Evolutionary conservation across 1,284 basidiomycete genomes (phyloP), one percentile per base, ranked within the genome.

Genomic region (Microbotryum scabiosae): DNA sequence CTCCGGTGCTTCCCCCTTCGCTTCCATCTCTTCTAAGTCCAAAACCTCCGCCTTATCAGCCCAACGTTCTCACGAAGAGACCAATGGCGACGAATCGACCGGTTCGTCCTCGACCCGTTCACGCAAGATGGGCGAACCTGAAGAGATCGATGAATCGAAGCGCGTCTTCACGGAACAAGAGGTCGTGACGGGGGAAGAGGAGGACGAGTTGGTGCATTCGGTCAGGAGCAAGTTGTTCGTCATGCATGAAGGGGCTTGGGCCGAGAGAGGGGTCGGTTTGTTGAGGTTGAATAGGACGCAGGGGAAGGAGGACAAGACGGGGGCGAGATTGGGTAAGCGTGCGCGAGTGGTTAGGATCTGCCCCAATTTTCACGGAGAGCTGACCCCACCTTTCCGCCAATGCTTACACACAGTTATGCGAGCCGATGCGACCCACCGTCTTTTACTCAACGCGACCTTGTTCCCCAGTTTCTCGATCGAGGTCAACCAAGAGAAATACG

Each of bases 361-460:
- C 7, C 30, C 7, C 30, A 7, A 7, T 9, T 30, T 30, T 10
- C 1, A 30, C 30, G 30, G 8, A 30, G 7, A 51, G 41, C 43
- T 54, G 8, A 44, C 28, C 21, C 10, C 14, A 2, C 14, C 14
- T 4, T 45, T 43, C 14, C 26, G 30, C 7, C 30, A 30, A 30
- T 30, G 7, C 8, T 30, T 8, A 30, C 16, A 8, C 18, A 36
- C 51, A 69, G 69, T 72, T 41, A 72, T 72, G 70, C 65, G 70
- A 30, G 66, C 69, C 21, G 70, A 70, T 43, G 69, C 69, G 4
- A 70, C 70, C 10, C 70, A 70, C 49, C 66, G 70, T 21, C 57
- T 72, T 2, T 58, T 72, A 23, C 66, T 72, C 49, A 72, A 72
- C 54, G 63, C 70, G 26, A 57, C 64, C 7, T 59, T 72, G 18